phyloP scores from a whole-genome alignment of 2,329 filamentous ascomycete species.

The Aphanocladium album region DNA sequence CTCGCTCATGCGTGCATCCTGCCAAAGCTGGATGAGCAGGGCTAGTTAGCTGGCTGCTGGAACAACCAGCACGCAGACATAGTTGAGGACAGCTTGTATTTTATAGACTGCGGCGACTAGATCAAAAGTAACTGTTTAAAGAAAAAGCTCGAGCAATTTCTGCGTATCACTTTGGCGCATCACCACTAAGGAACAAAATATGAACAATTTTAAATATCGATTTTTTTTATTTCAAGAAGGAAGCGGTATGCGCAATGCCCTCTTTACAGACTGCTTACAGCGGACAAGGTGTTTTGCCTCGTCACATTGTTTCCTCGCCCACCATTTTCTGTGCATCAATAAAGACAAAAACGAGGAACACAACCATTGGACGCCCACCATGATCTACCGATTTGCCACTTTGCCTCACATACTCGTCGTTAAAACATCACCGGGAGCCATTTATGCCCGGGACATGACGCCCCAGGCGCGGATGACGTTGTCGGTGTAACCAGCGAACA shows the following conservation, averaged over 20 bases:
- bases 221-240: conserved; percentile 35
- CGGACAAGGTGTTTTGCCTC: conserved; percentile 34
- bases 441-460: conserved; percentile 89
- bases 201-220: conserved; percentile 16
- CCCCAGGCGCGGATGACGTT: conserved; percentile 98
- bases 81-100: neutral
- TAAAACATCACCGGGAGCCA: conserved; percentile 16
- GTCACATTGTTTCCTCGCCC: conserved; percentile 29
- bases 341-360: conserved; percentile 42
- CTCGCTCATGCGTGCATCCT: neutral
- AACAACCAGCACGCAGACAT: neutral
- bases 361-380: conserved; percentile 43
- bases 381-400: conserved; percentile 34
- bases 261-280: conserved; percentile 32
- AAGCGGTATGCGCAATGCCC: conserved; percentile 36
- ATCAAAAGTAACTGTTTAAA: neutral
- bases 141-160: neutral
- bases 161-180: too few species aligned
- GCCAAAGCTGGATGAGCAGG: neutral
- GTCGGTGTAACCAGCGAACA: conserved; percentile 99
- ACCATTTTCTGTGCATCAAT: conserved; percentile 33
- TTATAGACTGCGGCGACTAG: neutral
- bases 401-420: conserved; percentile 20
- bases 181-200: neutral
- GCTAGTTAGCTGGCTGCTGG: neutral